Base-by-base conservation (phyloP, 495 filamentous ascomycete species). In the Penicillium lividum region DNA sequence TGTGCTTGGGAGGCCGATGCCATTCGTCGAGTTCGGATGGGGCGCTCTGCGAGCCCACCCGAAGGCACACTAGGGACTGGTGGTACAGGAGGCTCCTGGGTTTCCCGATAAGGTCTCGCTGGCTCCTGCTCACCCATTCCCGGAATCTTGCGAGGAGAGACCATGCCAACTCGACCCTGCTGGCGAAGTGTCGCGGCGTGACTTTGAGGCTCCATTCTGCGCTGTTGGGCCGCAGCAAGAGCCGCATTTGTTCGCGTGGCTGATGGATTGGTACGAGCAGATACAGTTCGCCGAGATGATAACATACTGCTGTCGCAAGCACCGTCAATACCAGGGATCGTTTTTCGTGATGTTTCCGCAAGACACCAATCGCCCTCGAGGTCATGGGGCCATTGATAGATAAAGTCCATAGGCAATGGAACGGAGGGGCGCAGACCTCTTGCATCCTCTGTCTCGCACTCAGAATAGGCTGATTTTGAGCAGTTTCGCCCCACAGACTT, bases 401-500 rank as follows among this genome's bases (percentile, higher is more conserved):
- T 86, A 54, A 86, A 80, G 38, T 86, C 85, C 45, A 82, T 79
- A 0, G 84, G 82, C 29, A 93, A 71, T 4, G 89, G 89, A 45
- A 93, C 85, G 4, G 82, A 68, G 3, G 89, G 89, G 9, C 85
- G 87, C 33, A 89, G 74, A 8, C 86, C 86, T 46, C 83, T 82
- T 38, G 86, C 80, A 65, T 92, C 88, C 70, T 93, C 89, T 8
- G 82, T 78, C 13, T 84, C 77, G 67, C 88, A 84, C 63, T 92
- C 88, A 73, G 81, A 87, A 84, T 54, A 90, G 74, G 69, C 85
- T 71, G 72, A 82, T 78, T 80, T 86, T 56, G 53, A 77, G 63
- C 57, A 73, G 51, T 75, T 76, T 27, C 69, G 70, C 16, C 77
- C 77, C 4, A 68, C 66, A 42, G 75, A 68, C 50, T 76, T 78